phyloP scores from a whole-genome alignment of 805 yeast species.

The Diddensiella transvaalensis region DNA sequence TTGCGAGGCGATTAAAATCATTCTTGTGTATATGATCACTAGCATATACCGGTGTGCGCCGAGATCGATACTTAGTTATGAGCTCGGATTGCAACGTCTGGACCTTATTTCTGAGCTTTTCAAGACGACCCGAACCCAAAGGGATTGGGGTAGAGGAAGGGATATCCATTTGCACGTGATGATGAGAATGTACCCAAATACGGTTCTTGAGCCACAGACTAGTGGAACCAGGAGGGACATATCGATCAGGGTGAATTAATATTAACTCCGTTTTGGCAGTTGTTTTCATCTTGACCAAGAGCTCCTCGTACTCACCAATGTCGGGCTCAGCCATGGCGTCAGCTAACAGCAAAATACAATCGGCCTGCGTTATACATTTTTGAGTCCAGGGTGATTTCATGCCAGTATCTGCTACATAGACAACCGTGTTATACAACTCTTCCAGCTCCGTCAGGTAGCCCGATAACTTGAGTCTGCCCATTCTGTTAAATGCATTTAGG shows the following conservation, averaged over 20 bases:
- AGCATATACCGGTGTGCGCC: constrained; percentile 28
- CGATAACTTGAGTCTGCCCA: constrained; percentile 78
- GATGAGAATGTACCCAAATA: constrained; percentile 90
- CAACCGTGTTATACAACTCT: constrained; percentile 81
- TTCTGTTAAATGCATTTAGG: constrained; percentile 84
- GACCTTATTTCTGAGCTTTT: constrained; percentile 30
- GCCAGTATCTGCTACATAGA: constrained; percentile 84
- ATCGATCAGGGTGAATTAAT: constrained; percentile 75
- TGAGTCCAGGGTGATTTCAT: constrained; percentile 84
- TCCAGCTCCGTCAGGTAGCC: constrained; percentile 90
- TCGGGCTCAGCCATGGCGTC: constrained; percentile 71
- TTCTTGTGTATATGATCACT: constrained; percentile 60
- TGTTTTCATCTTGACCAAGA: constrained; percentile 69
- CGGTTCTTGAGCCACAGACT: constrained; percentile 79
- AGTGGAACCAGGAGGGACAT: constrained; percentile 81
- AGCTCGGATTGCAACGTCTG: constrained; percentile 32
- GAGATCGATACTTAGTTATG: constrained; percentile 29
- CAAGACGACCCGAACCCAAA: constrained; percentile 17
- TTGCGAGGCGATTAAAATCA: constrained; percentile 85
- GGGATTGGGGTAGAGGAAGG: constrained; percentile 22
- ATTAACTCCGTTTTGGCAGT: constrained; percentile 86
- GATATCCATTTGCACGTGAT: constrained; percentile 71
- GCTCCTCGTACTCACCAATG: constrained; percentile 80
- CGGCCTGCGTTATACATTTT: constrained; percentile 92
- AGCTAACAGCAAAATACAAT: constrained; percentile 84